Percentiles rank a stretch among this genome's conserved stretches.
Conservation (phyloP, 768 basidiomycete genomes). For the Tricholoma sp. region DNA sequence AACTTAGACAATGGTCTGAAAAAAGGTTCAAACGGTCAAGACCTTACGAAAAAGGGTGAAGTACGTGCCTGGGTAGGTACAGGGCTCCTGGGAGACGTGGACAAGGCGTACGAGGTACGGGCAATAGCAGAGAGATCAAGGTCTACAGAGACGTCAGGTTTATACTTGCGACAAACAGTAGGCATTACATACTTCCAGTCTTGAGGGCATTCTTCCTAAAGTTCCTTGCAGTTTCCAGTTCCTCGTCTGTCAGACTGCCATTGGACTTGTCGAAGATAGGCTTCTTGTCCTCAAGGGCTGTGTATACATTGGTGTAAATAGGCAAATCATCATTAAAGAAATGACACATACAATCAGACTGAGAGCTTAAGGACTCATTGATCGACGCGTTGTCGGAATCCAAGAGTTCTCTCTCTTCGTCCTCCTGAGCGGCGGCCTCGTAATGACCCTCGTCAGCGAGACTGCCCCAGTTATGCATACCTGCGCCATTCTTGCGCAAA, state of each 20-base stretch:
- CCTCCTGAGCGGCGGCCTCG: constrained; percentile 53
- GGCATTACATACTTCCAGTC: constrained; percentile 38
- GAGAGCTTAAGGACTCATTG: constrained; percentile 11
- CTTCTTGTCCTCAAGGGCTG: constrained; percentile 23
- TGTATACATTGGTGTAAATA: background rate
- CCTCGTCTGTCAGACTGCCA: constrained; percentile 54
- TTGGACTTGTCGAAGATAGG: constrained; percentile 30
- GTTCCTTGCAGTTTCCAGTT: constrained; percentile 55
- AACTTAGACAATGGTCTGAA: background rate
- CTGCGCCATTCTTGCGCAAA: constrained; percentile 74
- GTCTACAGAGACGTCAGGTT: constrained; percentile 18
- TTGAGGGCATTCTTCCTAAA: constrained; percentile 75
- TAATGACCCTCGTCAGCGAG: constrained; percentile 56
- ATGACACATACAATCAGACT: constrained; percentile 14
- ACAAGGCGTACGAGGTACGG: constrained; percentile 72
- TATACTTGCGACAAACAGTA: background rate
- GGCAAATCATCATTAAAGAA: background rate
- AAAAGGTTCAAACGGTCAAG: background rate
- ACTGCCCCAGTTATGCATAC: constrained; percentile 84
- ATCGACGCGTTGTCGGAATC: constrained; percentile 23
- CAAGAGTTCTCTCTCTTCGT: constrained; percentile 43
- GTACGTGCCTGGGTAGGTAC: background rate
- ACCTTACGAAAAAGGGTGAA: background rate
- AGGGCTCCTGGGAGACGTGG: constrained; percentile 37
- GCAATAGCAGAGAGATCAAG: constrained; percentile 76